Evolutionary conservation across 371 early-diverging fungal genomes (phyloP), one percentile per base, ranked within the genome.

Genomic region (Rhizopus arrhizus): DNA sequence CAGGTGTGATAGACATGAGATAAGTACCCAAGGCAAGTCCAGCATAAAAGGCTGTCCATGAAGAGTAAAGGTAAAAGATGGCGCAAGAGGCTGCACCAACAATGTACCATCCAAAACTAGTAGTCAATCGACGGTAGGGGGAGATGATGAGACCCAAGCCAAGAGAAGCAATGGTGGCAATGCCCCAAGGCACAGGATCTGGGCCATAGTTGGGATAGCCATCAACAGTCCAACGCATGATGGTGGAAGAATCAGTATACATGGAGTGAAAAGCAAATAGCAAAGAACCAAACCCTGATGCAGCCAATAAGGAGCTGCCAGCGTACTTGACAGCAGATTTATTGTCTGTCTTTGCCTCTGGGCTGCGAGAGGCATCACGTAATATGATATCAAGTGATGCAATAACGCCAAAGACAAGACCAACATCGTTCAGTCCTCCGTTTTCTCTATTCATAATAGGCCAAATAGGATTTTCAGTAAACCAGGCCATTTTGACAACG

Each of bases 381-480:
- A 84, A 45, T 33, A 80, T 65, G 4, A 87, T 77, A 50, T 84
- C 85, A 12, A 76, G 56, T 9, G 81, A 74, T 6, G 89, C 85
- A 64, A 89, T 58, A 3, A 85, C 61, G 28, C 84, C 90, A 46
- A 91, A 62, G 5, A 75, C 70, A 43, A 91, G 69, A 32, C 87
- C 92, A 9, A 82, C 69, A 55, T 72, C 72, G 70, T 91, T 91
- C 67, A 80, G 77, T 1, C 91, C 91, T 53, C 91, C 92, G 62
- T 86, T 91, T 4, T 61, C 69, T 38, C 65, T 75, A 64, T 89
- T 78, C 91, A 91, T 91, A 36, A 90, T 87, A 22, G 89, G 85
- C 92, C 91, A 91, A 46, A 88, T 85, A 0, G 91, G 91, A 72
- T 92, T 91, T 76, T 89, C 89, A 5, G 90, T 85, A 63, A 83